Base-by-base conservation (phyloP, 139 green algal genomes). In the Haematococcus sp. region DNA sequence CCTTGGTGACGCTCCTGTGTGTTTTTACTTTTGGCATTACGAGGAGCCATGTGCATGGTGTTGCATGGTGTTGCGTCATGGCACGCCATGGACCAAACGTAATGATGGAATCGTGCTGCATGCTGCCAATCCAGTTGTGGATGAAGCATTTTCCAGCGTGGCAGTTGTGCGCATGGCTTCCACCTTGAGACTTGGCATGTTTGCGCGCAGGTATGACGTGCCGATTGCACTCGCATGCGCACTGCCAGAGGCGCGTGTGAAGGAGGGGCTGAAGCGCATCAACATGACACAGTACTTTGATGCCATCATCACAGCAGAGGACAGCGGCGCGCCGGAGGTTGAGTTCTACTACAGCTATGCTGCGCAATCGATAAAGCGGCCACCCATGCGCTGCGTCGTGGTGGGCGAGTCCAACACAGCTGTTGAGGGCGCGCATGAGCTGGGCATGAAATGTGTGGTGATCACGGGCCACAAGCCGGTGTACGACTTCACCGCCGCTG, bases 401-500 rank as follows among this genome's bases (percentile, higher is more conserved):
- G 80, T 98, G 1, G 94, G 93, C 30, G 85, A 86, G 71, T 90
- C 80, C 55, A 97, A 97, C 78, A 82, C 80, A 22, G 88, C 73
- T 61, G 87, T 98, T 3, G 94, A 98, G 73, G 94, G 91, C 25
- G 94, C 93, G 2, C 89, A 93, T n/a, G 94, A 98, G 75, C 84
- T 89, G 49, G 86, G 89, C 64, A 98, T 98, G 94, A 88, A 95
- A 75, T 92, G 81, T 34, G 87, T 98, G 9, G 86, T 93, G 1
- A 87, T 97, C 3, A 87, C 92, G 1, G 90, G 87, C 31, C 81
- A 80, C 54, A 81, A 87, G 31, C 93, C 94, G 0, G 78, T 93
- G 30, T 98, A 95, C 76, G 92, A 98, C 83, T 90, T 97, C 63
- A 79, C 54, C 1, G 84, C 86, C 15, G 94, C 94, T 7, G 94